Conservation (phyloP, 192 early-diverging fungal species). For the Thoreauomyces humboldtii region DNA sequence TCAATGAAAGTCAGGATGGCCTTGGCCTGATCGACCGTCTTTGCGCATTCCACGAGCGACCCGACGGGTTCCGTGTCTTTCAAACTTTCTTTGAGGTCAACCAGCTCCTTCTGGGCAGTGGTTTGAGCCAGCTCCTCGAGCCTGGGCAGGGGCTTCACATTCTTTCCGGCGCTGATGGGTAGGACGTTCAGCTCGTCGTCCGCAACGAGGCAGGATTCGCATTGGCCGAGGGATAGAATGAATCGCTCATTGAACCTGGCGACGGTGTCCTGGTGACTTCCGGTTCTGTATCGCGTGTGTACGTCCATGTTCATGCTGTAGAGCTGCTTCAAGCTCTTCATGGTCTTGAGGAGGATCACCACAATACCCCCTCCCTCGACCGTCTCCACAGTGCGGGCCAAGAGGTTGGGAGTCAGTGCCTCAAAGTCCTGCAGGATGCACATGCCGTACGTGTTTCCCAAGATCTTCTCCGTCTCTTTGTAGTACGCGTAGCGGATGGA, state of each 20-base stretch:
- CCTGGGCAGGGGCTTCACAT: slow-evolving; percentile 82
- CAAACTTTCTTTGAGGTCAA: slow-evolving; percentile 79
- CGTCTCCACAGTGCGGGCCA: slow-evolving; percentile 97
- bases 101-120: slow-evolving; percentile 62
- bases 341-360: slow-evolving; percentile 88
- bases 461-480: slow-evolving; percentile 97
- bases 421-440: slow-evolving; percentile 97
- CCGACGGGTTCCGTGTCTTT: slow-evolving; percentile 90
- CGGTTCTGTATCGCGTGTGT: slow-evolving; percentile 91
- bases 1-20: slow-evolving; percentile 97
- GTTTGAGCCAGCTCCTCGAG: slow-evolving; percentile 40
- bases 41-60: slow-evolving; percentile 71
- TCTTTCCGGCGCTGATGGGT: slow-evolving; percentile 89
- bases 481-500: slow-evolving; percentile 99
- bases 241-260: slow-evolving; percentile 98
- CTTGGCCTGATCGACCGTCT: slow-evolving; percentile 94
- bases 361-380: slow-evolving; percentile 97
- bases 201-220: slow-evolving; percentile 85
- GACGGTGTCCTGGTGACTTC: slow-evolving; percentile 87
- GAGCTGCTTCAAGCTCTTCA: slow-evolving; percentile 93
- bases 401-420: slow-evolving; percentile 93
- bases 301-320: slow-evolving; percentile 99
- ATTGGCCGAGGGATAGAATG: slow-evolving; percentile 86
- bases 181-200: slow-evolving; percentile 99
- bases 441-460: slow-evolving; percentile 99